phyloP scores from a whole-genome alignment of 495 filamentous ascomycete species.

The Xylaria palmicola region DNA sequence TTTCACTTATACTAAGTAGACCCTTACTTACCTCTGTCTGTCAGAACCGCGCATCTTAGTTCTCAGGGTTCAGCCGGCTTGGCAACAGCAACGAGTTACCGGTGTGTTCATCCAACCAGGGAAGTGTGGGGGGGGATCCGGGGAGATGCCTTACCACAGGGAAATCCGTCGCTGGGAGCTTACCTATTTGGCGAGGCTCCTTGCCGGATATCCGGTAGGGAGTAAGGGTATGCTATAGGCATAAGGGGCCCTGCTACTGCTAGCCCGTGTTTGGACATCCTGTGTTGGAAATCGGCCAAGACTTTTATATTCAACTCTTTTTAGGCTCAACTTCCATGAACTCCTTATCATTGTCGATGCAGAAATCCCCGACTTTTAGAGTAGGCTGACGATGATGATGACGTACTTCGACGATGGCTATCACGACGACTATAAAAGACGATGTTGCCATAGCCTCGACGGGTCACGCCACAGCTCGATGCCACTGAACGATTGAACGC shows the following conservation, averaged over 20 bases:
- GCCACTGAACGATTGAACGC: background rate
- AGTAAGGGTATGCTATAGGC: constrained; percentile 1
- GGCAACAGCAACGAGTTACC: constrained; percentile 8
- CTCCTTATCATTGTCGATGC: constrained; percentile 2
- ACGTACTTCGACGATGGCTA: constrained; percentile 7
- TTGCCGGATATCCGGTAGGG: constrained; percentile 10
- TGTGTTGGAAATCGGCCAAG: constrained; percentile 1
- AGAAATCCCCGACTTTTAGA: background rate
- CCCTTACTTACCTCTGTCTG: background rate
- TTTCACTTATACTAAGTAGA: constrained; percentile 7
- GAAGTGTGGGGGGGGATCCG: constrained; percentile 10
- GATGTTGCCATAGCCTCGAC: constrained; percentile 8
- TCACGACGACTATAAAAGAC: constrained; percentile 2
- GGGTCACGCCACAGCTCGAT: background rate
- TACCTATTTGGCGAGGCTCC: background rate
- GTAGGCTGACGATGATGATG: background rate
- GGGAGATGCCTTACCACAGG: background rate
- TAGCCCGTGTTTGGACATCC: background rate
- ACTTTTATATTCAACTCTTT: constrained; percentile 8
- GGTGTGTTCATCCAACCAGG: constrained; percentile 1
- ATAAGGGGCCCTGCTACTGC: constrained; percentile 7
- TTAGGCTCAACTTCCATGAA: constrained; percentile 15
- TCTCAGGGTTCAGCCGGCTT: constrained; percentile 14
- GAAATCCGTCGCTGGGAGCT: background rate
- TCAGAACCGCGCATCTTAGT: background rate